Evolutionary conservation across 331 rosid species (phyloP).

Genomic region (Telfairia occidentalis): DNA sequence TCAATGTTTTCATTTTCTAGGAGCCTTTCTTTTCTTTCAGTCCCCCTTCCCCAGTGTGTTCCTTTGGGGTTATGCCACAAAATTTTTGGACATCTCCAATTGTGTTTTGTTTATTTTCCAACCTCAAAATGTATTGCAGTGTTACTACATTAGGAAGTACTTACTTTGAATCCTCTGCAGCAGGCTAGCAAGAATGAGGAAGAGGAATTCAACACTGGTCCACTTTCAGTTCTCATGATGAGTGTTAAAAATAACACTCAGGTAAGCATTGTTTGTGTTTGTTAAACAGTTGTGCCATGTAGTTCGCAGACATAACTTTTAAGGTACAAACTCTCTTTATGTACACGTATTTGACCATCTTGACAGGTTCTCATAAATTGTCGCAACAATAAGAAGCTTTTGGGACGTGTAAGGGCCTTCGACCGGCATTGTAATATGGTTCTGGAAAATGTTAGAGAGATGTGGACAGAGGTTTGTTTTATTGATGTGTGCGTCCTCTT

Average conservation of each 20-base stretch:
- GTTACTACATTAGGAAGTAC: background rate
- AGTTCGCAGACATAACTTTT: background rate
- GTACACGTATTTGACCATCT: background rate
- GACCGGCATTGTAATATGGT: slow-evolving; percentile 97
- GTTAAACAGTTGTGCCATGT: background rate
- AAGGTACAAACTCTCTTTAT: background rate
- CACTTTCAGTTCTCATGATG: slow-evolving; percentile 84
- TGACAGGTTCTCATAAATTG: slow-evolving; percentile 71
- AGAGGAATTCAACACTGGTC: slow-evolving; percentile 86
- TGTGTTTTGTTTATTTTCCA: background rate
- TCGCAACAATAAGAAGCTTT: slow-evolving; percentile 75
- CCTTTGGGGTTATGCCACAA: background rate
- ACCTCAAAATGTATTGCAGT: background rate
- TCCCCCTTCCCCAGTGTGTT: background rate
- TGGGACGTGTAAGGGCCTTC: slow-evolving; percentile 87
- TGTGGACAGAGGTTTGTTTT: slow-evolving; percentile 92
- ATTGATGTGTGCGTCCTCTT: background rate
- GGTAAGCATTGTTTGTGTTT: slow-evolving; percentile 26
- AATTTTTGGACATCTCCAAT: background rate
- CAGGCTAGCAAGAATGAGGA: slow-evolving; percentile 59
- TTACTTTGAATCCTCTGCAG: slow-evolving; percentile 14
- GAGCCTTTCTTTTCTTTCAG: background rate
- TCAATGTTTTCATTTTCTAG: background rate
- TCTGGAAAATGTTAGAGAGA: slow-evolving; percentile 88
- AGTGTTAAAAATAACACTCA: slow-evolving; percentile 86